Evolutionary conservation across 441 rosid genomes (phyloP).

Genomic region (Omphalea diandra): DNA sequence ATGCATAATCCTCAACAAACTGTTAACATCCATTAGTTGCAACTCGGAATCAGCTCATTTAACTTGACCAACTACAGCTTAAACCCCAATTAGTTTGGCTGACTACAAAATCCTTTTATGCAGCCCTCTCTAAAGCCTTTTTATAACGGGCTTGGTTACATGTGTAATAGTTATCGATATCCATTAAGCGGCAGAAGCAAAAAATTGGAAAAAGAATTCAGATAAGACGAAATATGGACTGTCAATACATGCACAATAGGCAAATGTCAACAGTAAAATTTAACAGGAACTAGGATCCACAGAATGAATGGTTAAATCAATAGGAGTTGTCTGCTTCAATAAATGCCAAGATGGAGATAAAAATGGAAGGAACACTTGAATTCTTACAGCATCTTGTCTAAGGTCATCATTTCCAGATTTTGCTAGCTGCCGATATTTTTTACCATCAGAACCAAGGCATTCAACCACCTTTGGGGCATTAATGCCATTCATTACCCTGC

Average conservation of each 20-base stretch:
- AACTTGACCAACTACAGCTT: not conserved
- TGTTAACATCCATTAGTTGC: not conserved
- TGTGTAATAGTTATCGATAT: not conserved
- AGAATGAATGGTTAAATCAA: not conserved
- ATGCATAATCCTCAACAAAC: not conserved
- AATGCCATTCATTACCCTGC: constrained; percentile 95
- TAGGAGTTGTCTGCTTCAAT: not conserved
- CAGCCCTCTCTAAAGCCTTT: not conserved
- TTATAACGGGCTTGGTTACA: not conserved
- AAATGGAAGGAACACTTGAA: constrained; percentile 10
- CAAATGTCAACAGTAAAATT: not conserved
- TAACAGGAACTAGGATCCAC: not conserved
- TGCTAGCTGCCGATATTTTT: constrained; percentile 86
- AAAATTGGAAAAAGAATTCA: not conserved
- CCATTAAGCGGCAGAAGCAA: too few relatives aligned
- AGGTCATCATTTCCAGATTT: constrained; percentile 99
- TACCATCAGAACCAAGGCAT: constrained; percentile 95
- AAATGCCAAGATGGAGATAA: not conserved
- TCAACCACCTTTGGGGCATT: constrained; percentile 98
- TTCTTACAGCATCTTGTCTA: constrained; percentile 97
- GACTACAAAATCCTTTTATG: not conserved
- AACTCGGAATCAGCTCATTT: not conserved
- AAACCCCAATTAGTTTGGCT: not conserved
- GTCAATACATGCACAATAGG: not conserved
- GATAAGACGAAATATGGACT: not conserved